Conservation (phyloP, 495 filamentous ascomycete genomes). For the Penicillium steckii region DNA sequence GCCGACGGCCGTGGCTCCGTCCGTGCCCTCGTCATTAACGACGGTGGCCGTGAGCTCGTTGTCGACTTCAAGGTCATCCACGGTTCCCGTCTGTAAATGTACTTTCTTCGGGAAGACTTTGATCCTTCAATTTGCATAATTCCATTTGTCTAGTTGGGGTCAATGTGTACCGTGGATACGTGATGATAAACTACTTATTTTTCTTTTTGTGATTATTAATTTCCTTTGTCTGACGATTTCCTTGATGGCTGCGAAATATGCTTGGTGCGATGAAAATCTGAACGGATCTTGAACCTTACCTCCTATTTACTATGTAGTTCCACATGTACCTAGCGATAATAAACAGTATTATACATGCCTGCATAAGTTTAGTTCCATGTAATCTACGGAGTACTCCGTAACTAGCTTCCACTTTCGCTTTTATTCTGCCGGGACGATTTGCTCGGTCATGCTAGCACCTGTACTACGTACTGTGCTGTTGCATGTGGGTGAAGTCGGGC, state of each 20-base stretch:
- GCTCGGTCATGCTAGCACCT: too few relatives aligned
- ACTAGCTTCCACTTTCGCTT: too few relatives aligned
- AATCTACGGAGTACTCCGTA: too few relatives aligned
- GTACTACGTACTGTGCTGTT: too few relatives aligned
- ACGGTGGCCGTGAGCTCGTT: constrained; percentile 89
- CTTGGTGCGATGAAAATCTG: constrained; percentile 15
- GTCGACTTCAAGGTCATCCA: constrained; percentile 99
- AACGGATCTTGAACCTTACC: constrained; percentile 1
- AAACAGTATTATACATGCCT: neutral
- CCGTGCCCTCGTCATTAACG: constrained; percentile 92
- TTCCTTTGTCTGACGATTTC: constrained; percentile 26
- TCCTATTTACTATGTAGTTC: neutral
- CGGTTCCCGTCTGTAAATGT: constrained; percentile 62
- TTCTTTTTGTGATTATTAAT: constrained; percentile 12
- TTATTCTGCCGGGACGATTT: too few relatives aligned
- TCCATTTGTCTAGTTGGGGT: neutral
- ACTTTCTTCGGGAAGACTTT: neutral
- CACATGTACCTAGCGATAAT: neutral
- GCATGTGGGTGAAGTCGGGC: too few relatives aligned
- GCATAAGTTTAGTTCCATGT: too few relatives aligned
- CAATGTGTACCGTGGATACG: neutral
- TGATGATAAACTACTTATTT: constrained; percentile 6
- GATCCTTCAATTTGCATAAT: neutral
- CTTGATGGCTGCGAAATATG: constrained; percentile 14
- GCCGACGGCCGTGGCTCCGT: constrained; percentile 89